Evolutionary conservation across 192 early-diverging fungal genomes (phyloP).

Genomic region (Coemansia sp.): DNA sequence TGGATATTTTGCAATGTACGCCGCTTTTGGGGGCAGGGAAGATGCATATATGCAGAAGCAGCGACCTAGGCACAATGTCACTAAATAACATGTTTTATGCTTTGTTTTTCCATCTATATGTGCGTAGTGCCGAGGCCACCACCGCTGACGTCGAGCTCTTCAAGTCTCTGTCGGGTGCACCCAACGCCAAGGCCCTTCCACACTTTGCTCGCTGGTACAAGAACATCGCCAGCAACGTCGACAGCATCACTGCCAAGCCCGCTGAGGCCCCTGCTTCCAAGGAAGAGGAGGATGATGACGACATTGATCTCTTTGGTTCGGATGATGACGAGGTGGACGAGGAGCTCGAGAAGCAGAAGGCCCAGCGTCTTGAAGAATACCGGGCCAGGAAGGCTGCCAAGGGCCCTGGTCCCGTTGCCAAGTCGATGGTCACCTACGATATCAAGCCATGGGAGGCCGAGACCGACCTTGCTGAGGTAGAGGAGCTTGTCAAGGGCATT

Average conservation of each 20-base stretch:
- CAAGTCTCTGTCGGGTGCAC: slow-evolving; percentile 70
- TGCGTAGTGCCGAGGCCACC: slow-evolving; percentile 66
- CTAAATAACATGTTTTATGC: background rate
- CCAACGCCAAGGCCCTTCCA: slow-evolving; percentile 73
- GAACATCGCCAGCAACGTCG: slow-evolving; percentile 70
- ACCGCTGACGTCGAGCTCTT: slow-evolving; percentile 88
- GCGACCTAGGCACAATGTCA: background rate
- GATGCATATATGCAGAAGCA: too few relatives aligned
- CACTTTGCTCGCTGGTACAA: slow-evolving; percentile 95
- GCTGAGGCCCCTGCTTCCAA: slow-evolving; percentile 58
- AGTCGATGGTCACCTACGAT: slow-evolving; percentile 89
- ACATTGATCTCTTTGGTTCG: slow-evolving; percentile 94
- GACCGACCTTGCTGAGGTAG: slow-evolving; percentile 80
- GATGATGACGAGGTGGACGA: slow-evolving; percentile 88
- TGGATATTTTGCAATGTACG: background rate
- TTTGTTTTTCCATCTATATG: background rate
- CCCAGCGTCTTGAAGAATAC: slow-evolving; percentile 88
- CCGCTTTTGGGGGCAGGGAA: background rate
- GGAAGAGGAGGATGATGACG: slow-evolving; percentile 85
- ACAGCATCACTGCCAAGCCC: slow-evolving; percentile 44
- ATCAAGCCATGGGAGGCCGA: slow-evolving; percentile 99
- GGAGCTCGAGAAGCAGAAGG: slow-evolving; percentile 86
- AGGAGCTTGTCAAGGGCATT: slow-evolving; percentile 70
- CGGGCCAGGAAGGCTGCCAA: slow-evolving; percentile 82
- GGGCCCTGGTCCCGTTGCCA: slow-evolving; percentile 84